Base-by-base conservation (phyloP, 768 basidiomycete genomes). In the Boletus rex-veris region DNA sequence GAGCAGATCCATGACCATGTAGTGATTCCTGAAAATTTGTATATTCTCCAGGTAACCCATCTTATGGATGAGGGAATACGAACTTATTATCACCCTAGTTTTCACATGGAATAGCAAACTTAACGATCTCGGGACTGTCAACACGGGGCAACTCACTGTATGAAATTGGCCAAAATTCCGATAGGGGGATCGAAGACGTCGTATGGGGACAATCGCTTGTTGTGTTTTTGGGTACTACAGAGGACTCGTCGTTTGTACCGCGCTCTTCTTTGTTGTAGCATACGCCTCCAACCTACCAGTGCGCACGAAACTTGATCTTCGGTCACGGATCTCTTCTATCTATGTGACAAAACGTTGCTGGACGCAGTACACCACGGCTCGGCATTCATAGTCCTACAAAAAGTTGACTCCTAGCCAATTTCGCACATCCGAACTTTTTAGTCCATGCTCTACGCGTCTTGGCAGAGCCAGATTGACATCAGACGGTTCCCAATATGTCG, bases 1-100 rank as follows among this genome's bases (percentile, higher is more conserved):
- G 19, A 45, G 49, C 21, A 57, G 62, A 48, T 53, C 65, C 42
- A 37, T 53, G 59, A 64, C 57, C n/a, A 12, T 67, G 49, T 65
- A 42, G 57, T 39, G 5, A 5, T 5, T 18, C 11, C 16, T 4
- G 28, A 18, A 24, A n/a, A 19, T 36, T 19, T 19, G 3, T 1
- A 19, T 19, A 7, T 16, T 7, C 6, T 44, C 14, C 3, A 57
- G 33, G 51, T 62, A 51, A 51, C 5, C 6, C 5, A 36, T 4
- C 3, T 10, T 11, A 28, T 28, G 28, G 28, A 28, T 28, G 26
- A 16, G 14, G 42, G 8, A 14, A 40, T 16, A 19, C 8, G 5
- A 19, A 21, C 38, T 52, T 3, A 52, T 9, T 11, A 11, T 26
- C 14, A 35, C 15, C 19, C 26, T 16, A 39, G 47, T 4, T 28